These are phyloP conservation scores for Myrica gale DNA, from an alignment of 306 rosid genomes.

Conservation along the genomic window DNA sequence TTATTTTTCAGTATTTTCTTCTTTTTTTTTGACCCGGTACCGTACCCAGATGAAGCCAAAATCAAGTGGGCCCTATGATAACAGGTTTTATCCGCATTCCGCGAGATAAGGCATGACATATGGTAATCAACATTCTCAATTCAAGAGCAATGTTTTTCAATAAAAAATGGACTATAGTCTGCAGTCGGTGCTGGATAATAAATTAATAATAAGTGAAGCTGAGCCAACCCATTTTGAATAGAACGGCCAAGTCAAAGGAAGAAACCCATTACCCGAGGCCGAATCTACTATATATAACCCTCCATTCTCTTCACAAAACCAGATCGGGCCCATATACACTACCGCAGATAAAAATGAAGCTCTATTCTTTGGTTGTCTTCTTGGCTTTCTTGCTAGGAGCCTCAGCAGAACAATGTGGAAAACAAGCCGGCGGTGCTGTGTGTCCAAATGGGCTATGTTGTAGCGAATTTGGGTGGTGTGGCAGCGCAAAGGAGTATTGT, in stretches of 20 bases:
- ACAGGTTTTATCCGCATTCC: too few species aligned
- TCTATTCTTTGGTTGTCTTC: neutral
- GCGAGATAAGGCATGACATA: too few species aligned
- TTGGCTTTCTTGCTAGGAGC: neutral
- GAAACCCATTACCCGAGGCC: neutral
- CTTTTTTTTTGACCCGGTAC: too few species aligned
- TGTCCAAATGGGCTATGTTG: conserved; percentile 22
- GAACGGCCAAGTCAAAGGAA: neutral
- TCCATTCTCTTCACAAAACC: neutral
- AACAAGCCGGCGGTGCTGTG: conserved; percentile 19
- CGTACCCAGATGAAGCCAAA: too few species aligned
- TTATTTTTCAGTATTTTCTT: too few species aligned
- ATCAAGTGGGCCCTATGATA: too few species aligned
- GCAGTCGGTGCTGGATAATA: too few species aligned
- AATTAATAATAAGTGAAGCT: neutral
- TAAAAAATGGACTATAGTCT: too few species aligned
- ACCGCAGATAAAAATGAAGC: neutral
- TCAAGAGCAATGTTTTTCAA: too few species aligned
- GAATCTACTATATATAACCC: too few species aligned
- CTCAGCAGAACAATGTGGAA: conserved; percentile 22
- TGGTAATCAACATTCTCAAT: too few species aligned
- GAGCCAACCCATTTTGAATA: neutral
- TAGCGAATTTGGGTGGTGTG: conserved; percentile 10
- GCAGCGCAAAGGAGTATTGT: neutral
- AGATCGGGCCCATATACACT: neutral